A percentile compares a stretch with the other conserved stretches of the same genome.
These are phyloP conservation scores for Mycena albidolilacea DNA, from an alignment of 768 basidiomycete species.

Conservation along the genomic window DNA sequence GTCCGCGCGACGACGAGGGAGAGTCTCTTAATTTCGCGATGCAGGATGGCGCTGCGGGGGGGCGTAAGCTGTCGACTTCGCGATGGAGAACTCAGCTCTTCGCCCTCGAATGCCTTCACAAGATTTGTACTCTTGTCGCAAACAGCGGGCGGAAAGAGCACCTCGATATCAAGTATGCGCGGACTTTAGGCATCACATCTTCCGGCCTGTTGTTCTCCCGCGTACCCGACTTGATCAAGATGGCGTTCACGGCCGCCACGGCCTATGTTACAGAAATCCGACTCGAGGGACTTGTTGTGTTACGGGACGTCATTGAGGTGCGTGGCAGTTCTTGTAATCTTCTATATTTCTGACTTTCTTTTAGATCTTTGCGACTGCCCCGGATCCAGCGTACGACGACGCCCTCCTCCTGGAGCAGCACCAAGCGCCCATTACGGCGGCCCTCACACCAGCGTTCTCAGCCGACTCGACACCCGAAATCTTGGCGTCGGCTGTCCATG, in stretches of 20 bases:
- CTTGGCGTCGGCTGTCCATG: conserved; percentile 90
- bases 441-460: conserved; percentile 96
- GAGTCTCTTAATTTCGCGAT: conserved; percentile 85
- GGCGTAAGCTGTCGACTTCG: conserved; percentile 70
- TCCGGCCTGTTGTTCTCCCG: conserved; percentile 84
- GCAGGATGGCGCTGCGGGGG: conserved; percentile 55
- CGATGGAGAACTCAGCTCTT: conserved; percentile 98
- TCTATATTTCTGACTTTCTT: conserved; percentile 20
- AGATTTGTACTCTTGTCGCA: conserved; percentile 84
- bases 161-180: conserved; percentile 82
- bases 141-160: conserved; percentile 86
- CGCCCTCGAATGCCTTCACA: conserved; percentile 92
- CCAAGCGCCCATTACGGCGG: conserved; percentile 98
- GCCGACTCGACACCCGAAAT: conserved; percentile 97
- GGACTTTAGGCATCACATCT: conserved; percentile 68
- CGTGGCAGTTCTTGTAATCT: conserved; percentile 26
- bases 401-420: conserved; percentile 94
- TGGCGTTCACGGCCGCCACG: conserved; percentile 98
- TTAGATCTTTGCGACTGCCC: conserved; percentile 84
- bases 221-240: conserved; percentile 94
- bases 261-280: conserved; percentile 97
- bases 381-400: conserved; percentile 95
- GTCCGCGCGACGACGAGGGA: conserved; percentile 91
- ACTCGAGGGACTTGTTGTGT: conserved; percentile 88
- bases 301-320: conserved; percentile 94